Base-by-base conservation (phyloP, 768 basidiomycete species). In the Tulasnella calospora region DNA sequence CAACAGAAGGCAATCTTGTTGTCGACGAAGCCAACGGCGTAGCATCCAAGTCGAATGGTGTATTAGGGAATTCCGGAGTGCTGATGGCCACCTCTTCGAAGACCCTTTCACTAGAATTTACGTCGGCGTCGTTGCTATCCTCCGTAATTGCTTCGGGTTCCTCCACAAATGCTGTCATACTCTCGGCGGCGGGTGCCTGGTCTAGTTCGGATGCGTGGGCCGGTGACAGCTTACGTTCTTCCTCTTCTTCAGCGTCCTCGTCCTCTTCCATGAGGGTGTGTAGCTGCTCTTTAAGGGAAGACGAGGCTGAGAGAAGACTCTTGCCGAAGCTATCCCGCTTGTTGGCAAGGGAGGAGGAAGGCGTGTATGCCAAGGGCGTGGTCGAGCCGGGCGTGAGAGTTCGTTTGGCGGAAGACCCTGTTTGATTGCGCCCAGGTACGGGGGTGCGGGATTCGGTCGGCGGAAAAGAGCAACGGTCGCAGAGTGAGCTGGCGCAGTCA, bases 321-420 rank as follows among this genome's bases (percentile, higher is more conserved):
- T 92, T 94, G 73, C 88, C 86, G 83, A 94, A 92, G 0, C 94
- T 95, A 83, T 95, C 94, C 17, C 94, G 90, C 84, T 94, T 94
- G 81, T 84, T 87, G 30, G 85, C 85, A 82, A 89, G 83, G 76
- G 89, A 83, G 74, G 83, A 82, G 80, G 83, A 88, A 80, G 86
- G 71, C 46, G 76, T 47, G 40, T 51, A 77, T 67, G 27, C 51
- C 44, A 74, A 76, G 51, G 51, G 38, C 46, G 47, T 38, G 75
- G 40, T 67, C 61, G 75, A 57, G 51, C 38, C 57, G 46, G 75
- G 55, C 57, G 75, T 76, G 75, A 76, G 75, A 76, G 75, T 33
- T 30, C 57, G 75, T 35, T 40, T 76, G 47, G 77, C 38, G 36
- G 67, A 44, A 73, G 70, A 72, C 77, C 77, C 77, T 78, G 77